Percentiles rank a stretch among this genome's conserved stretches.
phyloP scores from a whole-genome alignment of 306 rosid genomes.

The Morella rubra region DNA sequence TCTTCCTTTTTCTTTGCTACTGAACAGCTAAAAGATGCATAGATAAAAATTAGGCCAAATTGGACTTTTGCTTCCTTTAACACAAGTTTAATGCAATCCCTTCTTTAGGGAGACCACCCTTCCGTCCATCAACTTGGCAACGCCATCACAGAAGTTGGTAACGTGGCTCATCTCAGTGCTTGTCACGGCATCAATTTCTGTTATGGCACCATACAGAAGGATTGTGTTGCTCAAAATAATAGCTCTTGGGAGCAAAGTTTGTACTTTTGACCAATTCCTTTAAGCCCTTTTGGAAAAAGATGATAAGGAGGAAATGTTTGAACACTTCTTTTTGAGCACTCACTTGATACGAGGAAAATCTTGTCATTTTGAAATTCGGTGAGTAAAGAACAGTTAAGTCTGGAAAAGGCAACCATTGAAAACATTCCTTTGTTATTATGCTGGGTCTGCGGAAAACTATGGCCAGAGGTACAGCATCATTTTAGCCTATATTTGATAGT shows the following conservation, averaged over 20 bases:
- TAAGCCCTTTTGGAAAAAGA: background rate
- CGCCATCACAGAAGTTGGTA: background rate
- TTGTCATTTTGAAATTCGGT: background rate
- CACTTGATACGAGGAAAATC: background rate
- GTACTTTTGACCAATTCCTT: background rate
- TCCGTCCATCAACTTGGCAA: background rate
- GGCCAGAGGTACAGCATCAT: background rate
- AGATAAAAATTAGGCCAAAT: background rate
- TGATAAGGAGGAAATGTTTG: background rate
- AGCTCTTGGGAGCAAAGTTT: background rate
- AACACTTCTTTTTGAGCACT: background rate
- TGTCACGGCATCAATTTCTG: background rate
- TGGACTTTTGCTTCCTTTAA: background rate
- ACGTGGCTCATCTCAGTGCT: background rate
- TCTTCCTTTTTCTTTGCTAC: background rate
- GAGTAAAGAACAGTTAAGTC: background rate
- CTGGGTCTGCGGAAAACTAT: background rate
- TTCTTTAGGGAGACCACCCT: background rate
- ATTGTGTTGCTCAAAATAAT: background rate
- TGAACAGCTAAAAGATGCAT: background rate
- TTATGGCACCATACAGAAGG: background rate
- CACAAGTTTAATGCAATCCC: background rate
- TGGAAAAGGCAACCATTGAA: background rate
- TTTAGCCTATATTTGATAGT: background rate
- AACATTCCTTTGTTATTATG: background rate